Base-by-base conservation (phyloP, 371 early-diverging fungal species). In the Mortierella sp. region DNA sequence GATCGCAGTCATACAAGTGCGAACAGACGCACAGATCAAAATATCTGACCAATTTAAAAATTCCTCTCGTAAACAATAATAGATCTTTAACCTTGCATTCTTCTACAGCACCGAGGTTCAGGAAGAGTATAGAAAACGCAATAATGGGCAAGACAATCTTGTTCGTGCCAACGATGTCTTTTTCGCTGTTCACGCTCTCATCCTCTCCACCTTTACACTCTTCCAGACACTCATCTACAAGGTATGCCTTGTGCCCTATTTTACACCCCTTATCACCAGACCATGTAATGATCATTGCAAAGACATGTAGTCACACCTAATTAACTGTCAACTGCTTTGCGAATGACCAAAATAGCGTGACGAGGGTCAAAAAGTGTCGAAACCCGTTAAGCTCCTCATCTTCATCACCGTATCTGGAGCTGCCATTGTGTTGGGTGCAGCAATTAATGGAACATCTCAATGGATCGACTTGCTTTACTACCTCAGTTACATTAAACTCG, bases 111-210 rank as follows among this genome's bases (percentile, higher is more conserved):
- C 85, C 17, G 78, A 82, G 29, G 89, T 95, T 13, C 91, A 91
- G 53, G 88, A 92, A n/a, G 90, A 96, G 83, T 96, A 96, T 83
- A 88, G 82, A 40, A 82, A 84, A 49, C 90, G 95, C 31, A 88
- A 95, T 65, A 75, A 88, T 34, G 91, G 89, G 3, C 87, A 86
- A n/a, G 86, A 87, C 6, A 92, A 91, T 67, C 84, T 95, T 28
- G 94, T 98, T 2, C 90, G 92, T 31, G 83, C 90, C 66, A 96
- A 97, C 70, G 98, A 98, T 84, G 93, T 97, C 42, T 85, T 93
- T 32, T 98, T 98, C 83, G 89, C 95, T 5, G 83, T 90, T 29
- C 97, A 98, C 83, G 96, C 97, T 6, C 85, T 95, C 34, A 28
- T 87, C 2, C 77, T 96, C 5, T 89, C 94, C 1, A 58, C 77